Conservation (phyloP, 2,329 filamentous ascomycete species). For the Blumeria graminis region DNA sequence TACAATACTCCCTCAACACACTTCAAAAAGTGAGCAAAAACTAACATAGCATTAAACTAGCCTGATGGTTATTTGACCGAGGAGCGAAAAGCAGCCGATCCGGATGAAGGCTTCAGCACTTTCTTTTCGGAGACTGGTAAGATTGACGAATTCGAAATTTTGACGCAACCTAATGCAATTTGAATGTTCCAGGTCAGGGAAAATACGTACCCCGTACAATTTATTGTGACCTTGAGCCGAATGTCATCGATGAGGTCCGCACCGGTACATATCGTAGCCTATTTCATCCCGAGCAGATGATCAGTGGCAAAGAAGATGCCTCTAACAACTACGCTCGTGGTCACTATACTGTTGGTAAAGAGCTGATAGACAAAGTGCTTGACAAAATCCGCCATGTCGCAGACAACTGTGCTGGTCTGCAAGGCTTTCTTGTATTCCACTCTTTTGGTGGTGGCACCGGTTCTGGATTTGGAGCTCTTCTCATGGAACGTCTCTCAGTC, state of each 20-base stretch:
- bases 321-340: constrained; percentile 99
- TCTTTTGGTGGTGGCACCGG: constrained; percentile 98
- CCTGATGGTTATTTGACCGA: constrained; percentile 97
- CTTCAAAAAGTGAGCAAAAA: background rate
- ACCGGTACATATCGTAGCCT: constrained; percentile 88
- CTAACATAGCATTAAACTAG: constrained; percentile 22
- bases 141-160: constrained; percentile 13
- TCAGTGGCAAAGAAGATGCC: constrained; percentile 98
- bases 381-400: constrained; percentile 96
- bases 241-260: constrained; percentile 97
- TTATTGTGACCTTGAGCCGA: constrained; percentile 99
- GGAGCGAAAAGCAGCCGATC: constrained; percentile 80
- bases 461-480: constrained; percentile 89
- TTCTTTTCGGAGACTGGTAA: constrained; percentile 99
- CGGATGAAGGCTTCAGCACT: constrained; percentile 96
- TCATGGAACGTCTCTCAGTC: constrained; percentile 96
- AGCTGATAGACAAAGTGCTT: constrained; percentile 92
- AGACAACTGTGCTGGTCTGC: constrained; percentile 92
- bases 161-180: constrained; percentile 8
- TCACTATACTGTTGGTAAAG: constrained; percentile 98
- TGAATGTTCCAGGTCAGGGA: constrained; percentile 47
- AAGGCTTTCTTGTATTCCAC: constrained; percentile 99
- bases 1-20: background rate
- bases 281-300: constrained; percentile 99
- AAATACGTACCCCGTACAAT: constrained; percentile 98